A percentile compares a stretch with the other conserved stretches of the same genome.
Evolutionary conservation across 2,329 filamentous ascomycete species (phyloP).

Genomic region (Coleophoma eucalyptorum): DNA sequence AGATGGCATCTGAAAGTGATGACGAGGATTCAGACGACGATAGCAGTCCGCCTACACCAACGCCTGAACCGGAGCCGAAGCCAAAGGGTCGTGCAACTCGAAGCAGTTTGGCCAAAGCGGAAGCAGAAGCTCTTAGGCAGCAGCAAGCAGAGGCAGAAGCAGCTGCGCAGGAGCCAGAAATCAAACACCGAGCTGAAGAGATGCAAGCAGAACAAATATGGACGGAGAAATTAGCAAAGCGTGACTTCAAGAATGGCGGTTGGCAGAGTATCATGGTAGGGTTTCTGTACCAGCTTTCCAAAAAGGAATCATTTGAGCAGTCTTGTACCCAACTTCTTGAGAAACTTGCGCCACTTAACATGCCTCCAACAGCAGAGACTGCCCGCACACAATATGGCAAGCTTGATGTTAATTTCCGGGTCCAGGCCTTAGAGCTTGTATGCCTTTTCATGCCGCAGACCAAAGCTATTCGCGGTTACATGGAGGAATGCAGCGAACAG

Average conservation of each 20-base stretch:
- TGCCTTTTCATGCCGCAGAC: conserved; percentile 84
- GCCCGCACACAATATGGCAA: conserved; percentile 68
- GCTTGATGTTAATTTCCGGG: conserved; percentile 79
- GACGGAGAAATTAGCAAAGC: conserved; percentile 78
- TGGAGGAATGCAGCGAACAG: conserved; percentile 87
- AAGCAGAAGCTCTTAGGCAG: conserved; percentile 61
- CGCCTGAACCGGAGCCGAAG: conserved; percentile 69
- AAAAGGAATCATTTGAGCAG: conserved; percentile 65
- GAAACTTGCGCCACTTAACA: conserved; percentile 74
- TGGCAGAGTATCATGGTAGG: conserved; percentile 92
- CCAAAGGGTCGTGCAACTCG: conserved; percentile 70
- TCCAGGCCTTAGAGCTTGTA: conserved; percentile 78
- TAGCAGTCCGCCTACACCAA: conserved; percentile 48
- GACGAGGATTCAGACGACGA: conserved; percentile 60
- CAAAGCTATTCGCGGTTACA: conserved; percentile 78
- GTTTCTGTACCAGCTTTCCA: conserved; percentile 79
- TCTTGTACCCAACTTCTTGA: conserved; percentile 75
- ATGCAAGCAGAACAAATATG: conserved; percentile 73
- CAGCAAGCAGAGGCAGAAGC: conserved; percentile 43
- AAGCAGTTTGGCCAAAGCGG: conserved; percentile 79
- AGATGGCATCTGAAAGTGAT: conserved; percentile 67
- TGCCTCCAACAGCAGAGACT: conserved; percentile 71
- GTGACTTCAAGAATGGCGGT: conserved; percentile 82
- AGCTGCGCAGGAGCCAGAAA: conserved; percentile 37
- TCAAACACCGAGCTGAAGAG: conserved; percentile 69